Conservation (phyloP, 345 rosid species). For the Hypericum perforatum region DNA sequence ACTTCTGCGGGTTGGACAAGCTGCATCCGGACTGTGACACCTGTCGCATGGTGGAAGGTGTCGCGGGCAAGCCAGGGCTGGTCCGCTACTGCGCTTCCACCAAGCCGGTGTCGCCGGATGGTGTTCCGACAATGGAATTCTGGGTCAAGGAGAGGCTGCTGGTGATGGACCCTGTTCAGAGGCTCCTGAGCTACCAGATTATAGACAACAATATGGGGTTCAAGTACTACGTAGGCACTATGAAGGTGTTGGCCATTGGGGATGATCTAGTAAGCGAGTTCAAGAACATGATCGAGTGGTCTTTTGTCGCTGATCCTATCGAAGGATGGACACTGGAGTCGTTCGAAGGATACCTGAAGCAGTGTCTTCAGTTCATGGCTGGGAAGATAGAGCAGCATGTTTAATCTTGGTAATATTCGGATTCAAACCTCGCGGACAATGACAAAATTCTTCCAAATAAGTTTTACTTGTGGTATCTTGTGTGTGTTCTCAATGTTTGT, state of each 20-base stretch:
- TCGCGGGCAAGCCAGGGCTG: conserved; percentile 41
- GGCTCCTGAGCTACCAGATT: conserved; percentile 51
- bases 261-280: conserved; percentile 23
- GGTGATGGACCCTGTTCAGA: conserved; percentile 29
- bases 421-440: no score
- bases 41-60: conserved; percentile 41
- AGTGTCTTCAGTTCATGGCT: conserved; percentile 33
- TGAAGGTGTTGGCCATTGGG: conserved; percentile 21
- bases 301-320: conserved; percentile 47
- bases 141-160: conserved; percentile 56
- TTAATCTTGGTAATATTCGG: conserved; percentile 1
- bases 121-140: background rate
- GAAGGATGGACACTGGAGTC: conserved; percentile 45
- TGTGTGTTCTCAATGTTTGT: no score
- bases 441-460: no score
- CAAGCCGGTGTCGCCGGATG: background rate
- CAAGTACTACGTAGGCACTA: conserved; percentile 32
- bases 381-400: conserved; percentile 31
- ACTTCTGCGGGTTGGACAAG: conserved; percentile 54
- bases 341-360: conserved; percentile 22
- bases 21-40: conserved; percentile 36
- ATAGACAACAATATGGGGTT: conserved; percentile 47
- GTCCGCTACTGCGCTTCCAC: conserved; percentile 38
- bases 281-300: conserved; percentile 40
- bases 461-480: no score